Evolutionary conservation across 306 rosid genomes (phyloP), one percentile per base, ranked within the genome.

Genomic region (Cicer judaicum): DNA sequence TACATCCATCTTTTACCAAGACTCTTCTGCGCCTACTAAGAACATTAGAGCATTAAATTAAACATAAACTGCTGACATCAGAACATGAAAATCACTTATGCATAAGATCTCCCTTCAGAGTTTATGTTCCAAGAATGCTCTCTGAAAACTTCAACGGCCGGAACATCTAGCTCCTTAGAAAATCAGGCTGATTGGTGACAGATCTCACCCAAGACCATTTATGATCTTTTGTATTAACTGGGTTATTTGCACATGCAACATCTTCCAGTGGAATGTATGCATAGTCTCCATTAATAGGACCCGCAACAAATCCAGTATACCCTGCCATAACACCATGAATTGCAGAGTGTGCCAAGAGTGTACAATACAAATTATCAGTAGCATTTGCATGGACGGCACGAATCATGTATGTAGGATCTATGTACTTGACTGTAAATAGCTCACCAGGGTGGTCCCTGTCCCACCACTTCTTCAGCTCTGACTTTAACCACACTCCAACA

Each of bases 131-230:
- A 10, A 67, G 78, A 64, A 16, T 10, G 66, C 44, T 29, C 65
- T 41, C 10, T 13, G 60, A 55, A 59, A 69, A 73, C 62, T 14
- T 42, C 7, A 72, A 38, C 10, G 34, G 57, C 8, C 11, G 7
- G 21, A 29, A 11, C 64, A 46, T 63, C 64, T 50, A 79, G 43
- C 50, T 79, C 79, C 41, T 76, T 10, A 44, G 64, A 83, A 93
- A 93, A 89, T 89, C 97, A 18, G 96, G 98, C 82, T 91, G 96
- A 75, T 70, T 93, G 60, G 92, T 84, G 75, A 91, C 88, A 49
- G 97, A 89, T 84, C 98, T 91, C 56, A 93, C 87, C 97, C 97
- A 93, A n/a, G 97, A 88, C 98, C 98, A 90, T 65, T 80, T 87
- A 76, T 88, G 97, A 72, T 89, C 96, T 54, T 40, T 83, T 1